Conservation (phyloP, 495 filamentous ascomycete species). For the Bombardia bombarda region DNA sequence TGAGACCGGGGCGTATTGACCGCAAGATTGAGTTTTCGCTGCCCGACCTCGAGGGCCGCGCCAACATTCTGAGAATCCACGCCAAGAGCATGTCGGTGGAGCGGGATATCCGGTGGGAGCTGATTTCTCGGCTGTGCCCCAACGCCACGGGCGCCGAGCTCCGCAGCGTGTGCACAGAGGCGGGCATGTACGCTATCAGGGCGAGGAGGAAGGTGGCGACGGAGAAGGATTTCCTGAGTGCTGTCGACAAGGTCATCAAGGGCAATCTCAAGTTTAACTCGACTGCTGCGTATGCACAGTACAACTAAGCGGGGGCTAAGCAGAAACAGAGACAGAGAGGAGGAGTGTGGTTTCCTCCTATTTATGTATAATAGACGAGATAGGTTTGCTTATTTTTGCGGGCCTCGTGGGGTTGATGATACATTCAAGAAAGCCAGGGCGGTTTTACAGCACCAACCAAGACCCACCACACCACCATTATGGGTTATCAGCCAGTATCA, state of each 20-base stretch:
- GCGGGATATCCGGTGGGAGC: conserved; percentile 96
- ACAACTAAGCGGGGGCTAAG: conserved; percentile 58
- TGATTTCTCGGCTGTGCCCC: conserved; percentile 92
- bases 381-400: not conserved
- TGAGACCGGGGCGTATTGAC: conserved; percentile 96
- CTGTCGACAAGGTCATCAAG: conserved; percentile 99
- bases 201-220: conserved; percentile 95
- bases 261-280: conserved; percentile 99
- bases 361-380: conserved; percentile 10
- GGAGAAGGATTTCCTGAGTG: conserved; percentile 97
- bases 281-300: conserved; percentile 97
- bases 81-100: conserved; percentile 99
- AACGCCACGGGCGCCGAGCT: conserved; percentile 96
- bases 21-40: conserved; percentile 98
- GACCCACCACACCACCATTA: too few species aligned
- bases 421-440: too few species aligned
- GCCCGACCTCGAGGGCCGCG: conserved; percentile 90
- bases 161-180: conserved; percentile 94
- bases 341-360: conserved; percentile 14
- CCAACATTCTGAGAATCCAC: conserved; percentile 96
- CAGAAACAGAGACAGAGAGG: conserved; percentile 1
- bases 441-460: too few species aligned
- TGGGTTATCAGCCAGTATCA: too few species aligned
- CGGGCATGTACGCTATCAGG: conserved; percentile 97
- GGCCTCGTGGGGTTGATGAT: not conserved